Percentiles rank a stretch among this genome's conserved stretches.
Conservation (phyloP, 495 filamentous ascomycete genomes). For the Penicillium paxilli region DNA sequence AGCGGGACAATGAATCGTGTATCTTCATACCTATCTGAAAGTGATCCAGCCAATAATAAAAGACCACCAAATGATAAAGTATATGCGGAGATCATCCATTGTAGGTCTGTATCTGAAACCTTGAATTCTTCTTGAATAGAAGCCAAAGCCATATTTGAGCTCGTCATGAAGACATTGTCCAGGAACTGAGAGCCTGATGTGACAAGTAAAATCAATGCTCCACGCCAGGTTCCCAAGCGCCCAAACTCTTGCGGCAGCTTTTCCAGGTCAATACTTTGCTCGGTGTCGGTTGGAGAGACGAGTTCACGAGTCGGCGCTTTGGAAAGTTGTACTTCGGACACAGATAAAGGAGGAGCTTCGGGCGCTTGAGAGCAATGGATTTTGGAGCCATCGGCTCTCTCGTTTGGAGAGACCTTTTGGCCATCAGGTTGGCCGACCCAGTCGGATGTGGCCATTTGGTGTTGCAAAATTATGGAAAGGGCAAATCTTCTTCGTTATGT, state of each 20-base stretch:
- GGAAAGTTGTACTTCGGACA: slow-evolving; percentile 4
- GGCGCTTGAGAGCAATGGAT: slow-evolving; percentile 10
- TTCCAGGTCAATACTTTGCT: slow-evolving; percentile 21
- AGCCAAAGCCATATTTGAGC: slow-evolving; percentile 36
- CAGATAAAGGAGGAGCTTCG: slow-evolving; percentile 21
- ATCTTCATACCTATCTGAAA: slow-evolving; percentile 35
- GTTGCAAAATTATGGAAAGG: neutral
- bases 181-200: slow-evolving; percentile 41
- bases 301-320: slow-evolving; percentile 12
- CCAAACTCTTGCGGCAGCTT: slow-evolving; percentile 28
- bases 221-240: slow-evolving; percentile 33
- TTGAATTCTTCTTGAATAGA: slow-evolving; percentile 38
- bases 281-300: slow-evolving; percentile 17
- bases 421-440: slow-evolving; percentile 15
- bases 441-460: slow-evolving; percentile 15
- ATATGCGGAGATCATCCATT: slow-evolving; percentile 44
- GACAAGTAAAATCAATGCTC: slow-evolving; percentile 33
- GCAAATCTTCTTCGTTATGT: neutral
- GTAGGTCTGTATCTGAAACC: slow-evolving; percentile 32
- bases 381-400: slow-evolving; percentile 2
- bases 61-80: slow-evolving; percentile 40
- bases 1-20: neutral
- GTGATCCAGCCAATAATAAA: slow-evolving; percentile 31
- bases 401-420: slow-evolving; percentile 7
- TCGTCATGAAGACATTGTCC: slow-evolving; percentile 43